A percentile compares a stretch with the other conserved stretches of the same genome.
phyloP scores from a whole-genome alignment of 345 rosid genomes.

The Hibiscus syriacus region DNA sequence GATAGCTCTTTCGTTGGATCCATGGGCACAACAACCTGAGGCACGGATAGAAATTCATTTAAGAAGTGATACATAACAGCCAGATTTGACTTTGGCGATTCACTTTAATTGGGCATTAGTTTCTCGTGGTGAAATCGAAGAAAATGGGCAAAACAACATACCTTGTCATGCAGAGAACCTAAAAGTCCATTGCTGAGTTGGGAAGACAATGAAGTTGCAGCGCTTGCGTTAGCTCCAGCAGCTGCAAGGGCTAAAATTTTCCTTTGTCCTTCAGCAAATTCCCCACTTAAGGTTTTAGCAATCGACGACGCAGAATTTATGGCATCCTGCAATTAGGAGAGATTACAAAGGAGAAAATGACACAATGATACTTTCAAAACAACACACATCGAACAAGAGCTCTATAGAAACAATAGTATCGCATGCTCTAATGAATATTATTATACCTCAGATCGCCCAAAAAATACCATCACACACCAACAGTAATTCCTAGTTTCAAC shows the following conservation, averaged over 20 bases:
- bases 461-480: not conserved
- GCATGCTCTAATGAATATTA: not conserved
- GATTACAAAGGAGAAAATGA: not conserved
- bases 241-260: conserved; percentile 64
- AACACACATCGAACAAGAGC: not conserved
- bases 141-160: conserved; percentile 15
- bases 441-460: not conserved
- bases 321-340: conserved; percentile 47
- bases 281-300: conserved; percentile 60
- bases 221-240: conserved; percentile 53
- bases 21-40: conserved; percentile 53
- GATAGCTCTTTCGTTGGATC: conserved; percentile 69
- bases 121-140: not conserved
- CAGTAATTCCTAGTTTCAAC: not conserved
- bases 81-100: not conserved
- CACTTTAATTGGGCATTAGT: not conserved
- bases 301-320: conserved; percentile 62
- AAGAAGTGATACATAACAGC: not conserved
- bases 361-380: not conserved
- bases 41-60: not conserved
- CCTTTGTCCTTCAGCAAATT: conserved; percentile 66
- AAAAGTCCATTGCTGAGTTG: conserved; percentile 66
- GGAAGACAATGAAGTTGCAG: conserved; percentile 37
- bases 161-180: conserved; percentile 57
- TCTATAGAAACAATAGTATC: not conserved